Percentiles rank a stretch among this genome's conserved stretches.
phyloP scores from a whole-genome alignment of 768 basidiomycete genomes.

The Mycena metata region DNA sequence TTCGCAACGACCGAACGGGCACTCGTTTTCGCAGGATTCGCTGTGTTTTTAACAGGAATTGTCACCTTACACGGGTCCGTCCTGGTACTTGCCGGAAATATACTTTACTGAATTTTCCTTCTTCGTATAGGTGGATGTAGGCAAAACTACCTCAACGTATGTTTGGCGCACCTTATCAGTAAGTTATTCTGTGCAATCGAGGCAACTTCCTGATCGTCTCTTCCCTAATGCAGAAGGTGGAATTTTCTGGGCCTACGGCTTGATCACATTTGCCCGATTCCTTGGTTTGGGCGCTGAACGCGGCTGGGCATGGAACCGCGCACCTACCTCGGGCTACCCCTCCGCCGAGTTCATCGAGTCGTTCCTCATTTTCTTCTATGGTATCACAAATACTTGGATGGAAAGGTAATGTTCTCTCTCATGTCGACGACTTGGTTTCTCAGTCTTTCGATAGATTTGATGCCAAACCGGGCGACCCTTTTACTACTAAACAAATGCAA shows the following conservation, averaged over 20 bases:
- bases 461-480: constrained; percentile 83
- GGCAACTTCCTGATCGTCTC: constrained; percentile 9
- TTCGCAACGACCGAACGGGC: constrained; percentile 72
- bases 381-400: constrained; percentile 96
- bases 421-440: not conserved
- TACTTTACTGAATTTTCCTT: constrained; percentile 10
- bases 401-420: constrained; percentile 56
- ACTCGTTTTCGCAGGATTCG: constrained; percentile 81
- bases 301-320: constrained; percentile 97
- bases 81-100: not conserved
- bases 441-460: constrained; percentile 71
- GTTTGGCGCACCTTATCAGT: constrained; percentile 94
- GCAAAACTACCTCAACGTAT: constrained; percentile 81
- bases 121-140: constrained; percentile 77
- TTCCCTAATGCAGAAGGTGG: constrained; percentile 72
- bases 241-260: constrained; percentile 94
- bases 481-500: constrained; percentile 91
- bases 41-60: constrained; percentile 76
- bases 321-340: constrained; percentile 62
- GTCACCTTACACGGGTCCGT: constrained; percentile 81
- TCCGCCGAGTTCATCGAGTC: constrained; percentile 87
- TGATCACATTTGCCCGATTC: constrained; percentile 93
- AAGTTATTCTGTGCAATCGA: constrained; percentile 46
- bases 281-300: constrained; percentile 87
- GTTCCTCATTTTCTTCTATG: constrained; percentile 87